Base-by-base conservation (phyloP, 257 asterid species). In the Solanum peruvianum region DNA sequence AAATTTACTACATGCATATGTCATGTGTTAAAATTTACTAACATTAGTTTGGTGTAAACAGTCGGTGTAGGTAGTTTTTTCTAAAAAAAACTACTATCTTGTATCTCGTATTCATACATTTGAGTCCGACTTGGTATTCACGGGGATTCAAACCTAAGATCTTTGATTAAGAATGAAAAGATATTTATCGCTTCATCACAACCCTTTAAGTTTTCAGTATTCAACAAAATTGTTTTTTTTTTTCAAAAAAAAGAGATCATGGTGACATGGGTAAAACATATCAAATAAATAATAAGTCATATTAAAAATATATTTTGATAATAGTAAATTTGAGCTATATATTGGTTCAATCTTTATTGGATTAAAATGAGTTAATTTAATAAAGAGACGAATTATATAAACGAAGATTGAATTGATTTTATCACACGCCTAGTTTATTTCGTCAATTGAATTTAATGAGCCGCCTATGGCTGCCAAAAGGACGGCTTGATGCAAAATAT, bases 51-150 rank as follows among this genome's bases (percentile, higher is more conserved):
- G 39, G 39, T 35, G 39, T 35, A 35, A 35, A 35, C 1, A 35
- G 7, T 35, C 39, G 39, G 39, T 35, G 39, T 1, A 1, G 7
- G 7, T 35, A 35, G 7, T 35, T 35, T 35, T 35, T 35, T 35
- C 0, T 35, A 0, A 5, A 37, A 35, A 5, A 1, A 37, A 37
- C 1, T 37, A 37, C 0, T 49, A 49, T 5, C 3, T 0, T 5
- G 60, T 49, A 8, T 49, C 18, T 6, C 23, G 3, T 49, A 16
- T 49, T 21, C 23, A 49, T 21, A 49, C 60, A 49, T 49, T 49
- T 5, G 60, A 49, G 21, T 49, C 21, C 20, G 9, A 49, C 60
- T 6, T 21, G 6, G 23, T 49, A 3, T 49, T 49, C 21, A 49
- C 1, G 21, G 9, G 60, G 3, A 49, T 15, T 49, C 21, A 1